Evolutionary conservation across 805 yeast species (phyloP), one percentile per base, ranked within the genome.

Genomic region (Wickerhamomyces pijperi): DNA sequence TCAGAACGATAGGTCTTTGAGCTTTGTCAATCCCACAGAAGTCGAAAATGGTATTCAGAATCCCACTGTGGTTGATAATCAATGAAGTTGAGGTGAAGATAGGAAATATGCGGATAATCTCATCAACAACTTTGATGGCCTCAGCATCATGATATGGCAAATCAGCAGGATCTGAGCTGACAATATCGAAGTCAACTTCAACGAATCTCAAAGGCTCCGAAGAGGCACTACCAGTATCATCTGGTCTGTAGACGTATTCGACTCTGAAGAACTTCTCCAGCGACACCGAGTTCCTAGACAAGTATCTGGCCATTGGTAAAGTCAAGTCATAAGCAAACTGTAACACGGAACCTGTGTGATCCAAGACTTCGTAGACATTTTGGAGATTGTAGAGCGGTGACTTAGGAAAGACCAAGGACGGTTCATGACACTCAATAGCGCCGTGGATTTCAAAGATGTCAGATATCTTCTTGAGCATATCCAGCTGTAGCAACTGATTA

Each of bases 311-410:
- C 65, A 82, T 74, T 0, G 99, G 97, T 28, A 88, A 63, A 0
- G 94, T 83, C 44, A 88, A 65, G 55, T 92, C 98, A 53, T 82
- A 87, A 3, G 96, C 94, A 28, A 92, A 61, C 47, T 88, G 95
- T 28, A 92, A 62, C 3, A 92, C 90, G 0, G 87, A 76, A 0
- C 99, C 99, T 23, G 85, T 78, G 38, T 75, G 69, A 52, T 90
- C 97, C 39, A 92, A 60, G 1, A 92, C 72, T 49, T 88, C 92
- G 48, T 82, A 86, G 0, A 84, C 79, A 36, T 72, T 70, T 38
- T 77, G 82, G 18, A 73, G 65, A 2, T 78, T 60, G 53, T 82
- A 78, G 2, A 80, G 69, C 2, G 92, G 81, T 1, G 84, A 78
- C 46, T 79, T 81, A 0, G 97, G 98, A 44, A 87, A 78, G n/a